Evolutionary conservation across 2,329 filamentous ascomycete genomes (phyloP).

Genomic region (Fusarium sp.): DNA sequence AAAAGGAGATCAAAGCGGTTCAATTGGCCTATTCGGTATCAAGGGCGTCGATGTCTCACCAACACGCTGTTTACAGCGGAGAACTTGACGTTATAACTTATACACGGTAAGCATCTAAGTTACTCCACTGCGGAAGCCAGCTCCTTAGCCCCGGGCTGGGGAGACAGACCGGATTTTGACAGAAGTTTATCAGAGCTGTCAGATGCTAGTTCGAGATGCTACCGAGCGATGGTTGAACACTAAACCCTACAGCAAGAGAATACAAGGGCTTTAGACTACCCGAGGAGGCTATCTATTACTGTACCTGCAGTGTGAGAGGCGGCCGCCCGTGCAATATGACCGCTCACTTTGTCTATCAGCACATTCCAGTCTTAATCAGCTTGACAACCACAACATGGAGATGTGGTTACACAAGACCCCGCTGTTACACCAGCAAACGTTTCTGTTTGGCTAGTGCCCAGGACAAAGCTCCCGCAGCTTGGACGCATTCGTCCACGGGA

Average conservation of each 20-base stretch:
- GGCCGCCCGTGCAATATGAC: neutral
- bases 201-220: neutral
- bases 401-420: slow-evolving; percentile 20
- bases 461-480: neutral
- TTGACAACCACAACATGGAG: neutral
- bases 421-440: neutral
- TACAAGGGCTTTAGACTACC: neutral
- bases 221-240: neutral
- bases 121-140: slow-evolving; percentile 15
- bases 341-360: neutral
- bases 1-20: neutral
- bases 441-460: neutral
- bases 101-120: neutral
- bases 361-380: neutral
- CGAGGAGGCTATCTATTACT: neutral
- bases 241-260: neutral
- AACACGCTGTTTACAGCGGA: neutral
- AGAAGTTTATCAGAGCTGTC: slow-evolving; percentile 23
- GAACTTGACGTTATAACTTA: slow-evolving; percentile 4
- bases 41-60: neutral
- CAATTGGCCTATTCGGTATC: too few relatives aligned
- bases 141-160: neutral
- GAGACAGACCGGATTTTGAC: neutral
- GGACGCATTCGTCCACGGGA: slow-evolving; percentile 9
- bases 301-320: neutral